Base-by-base conservation (phyloP, 495 filamentous ascomycete species). In the Chaetomium tenue region DNA sequence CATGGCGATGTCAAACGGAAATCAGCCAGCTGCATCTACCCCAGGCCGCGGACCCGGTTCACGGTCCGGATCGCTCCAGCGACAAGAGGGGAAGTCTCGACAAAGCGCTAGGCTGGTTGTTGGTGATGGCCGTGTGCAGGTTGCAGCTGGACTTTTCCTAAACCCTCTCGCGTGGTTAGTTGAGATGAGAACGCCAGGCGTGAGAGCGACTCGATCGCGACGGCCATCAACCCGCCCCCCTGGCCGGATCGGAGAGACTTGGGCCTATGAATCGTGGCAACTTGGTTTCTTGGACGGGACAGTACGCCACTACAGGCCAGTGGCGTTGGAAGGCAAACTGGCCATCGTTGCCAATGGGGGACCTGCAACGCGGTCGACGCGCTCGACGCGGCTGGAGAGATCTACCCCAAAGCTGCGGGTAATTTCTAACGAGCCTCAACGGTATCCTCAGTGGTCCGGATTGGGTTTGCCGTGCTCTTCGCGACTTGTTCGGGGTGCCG, bases 31-130 rank as follows among this genome's bases (percentile, higher is more conserved):
- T 25, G 9, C 47, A 40, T 22, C 33, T 37, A 37, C 33, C 33
- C 11, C 20, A 22, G 28, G 9, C 28, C 58, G 46, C 58, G 58
- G 44, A 40, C 46, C 20, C 58, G 46, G 58, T 11, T 51, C 13
- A 16, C 46, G n/a, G 28, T 39, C 46, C 58, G 30, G 28, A 16
- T 15, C 4, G 12, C 3, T 37, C 26, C 42, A 20, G 25, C 20
- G 44, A 25, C 7, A 26, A 9, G 48, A 4, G 23, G 11, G 11
- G 16, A 9, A 26, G 20, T 2, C 22, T 42, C 30, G 30, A 28
- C 30, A 22, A 20, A 39, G 28, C 9, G 18, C 46, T 20, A 16
- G 11, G 13, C 22, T 20, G 42, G 53, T n/a, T 18, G 16, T 12
- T 42, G 55, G n/a, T 25, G 33, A 22, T 26, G 11, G 23, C 11